Evolutionary conservation across 768 basidiomycete genomes (phyloP).

Genomic region (Tylopilus sp.): DNA sequence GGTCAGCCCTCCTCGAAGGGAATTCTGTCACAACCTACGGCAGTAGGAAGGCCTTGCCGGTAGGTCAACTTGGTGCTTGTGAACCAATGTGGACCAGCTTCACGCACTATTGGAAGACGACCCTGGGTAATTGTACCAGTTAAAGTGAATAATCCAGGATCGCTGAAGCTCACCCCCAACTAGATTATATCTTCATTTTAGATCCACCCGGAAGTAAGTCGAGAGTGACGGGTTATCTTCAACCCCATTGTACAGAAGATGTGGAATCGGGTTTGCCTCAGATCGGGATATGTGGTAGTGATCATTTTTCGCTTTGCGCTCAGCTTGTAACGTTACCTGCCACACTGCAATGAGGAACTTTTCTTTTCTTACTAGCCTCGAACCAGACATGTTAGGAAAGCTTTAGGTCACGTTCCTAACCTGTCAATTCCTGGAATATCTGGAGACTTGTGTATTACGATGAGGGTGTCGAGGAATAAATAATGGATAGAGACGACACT

Average conservation of each 20-base stretch:
- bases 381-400: no score
- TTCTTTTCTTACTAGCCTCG: neutral
- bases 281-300: constrained; percentile 75
- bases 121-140: constrained; percentile 54
- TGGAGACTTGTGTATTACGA: no score
- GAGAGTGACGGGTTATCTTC: constrained; percentile 51
- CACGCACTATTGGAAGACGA: constrained; percentile 82
- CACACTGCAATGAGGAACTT: constrained; percentile 5
- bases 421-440: no score
- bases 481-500: no score
- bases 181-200: constrained; percentile 89
- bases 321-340: constrained; percentile 41
- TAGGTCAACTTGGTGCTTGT: constrained; percentile 47
- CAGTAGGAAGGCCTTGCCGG: constrained; percentile 38
- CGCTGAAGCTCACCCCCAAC: constrained; percentile 7
- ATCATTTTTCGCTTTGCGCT: constrained; percentile 78
- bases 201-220: constrained; percentile 37
- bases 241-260: constrained; percentile 54
- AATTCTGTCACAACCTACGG: constrained; percentile 46
- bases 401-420: no score
- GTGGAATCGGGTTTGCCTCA: constrained; percentile 77
- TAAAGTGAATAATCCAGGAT: neutral
- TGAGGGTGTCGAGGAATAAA: no score
- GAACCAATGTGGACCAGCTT: constrained; percentile 90
- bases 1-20: constrained; percentile 11